Conservation (phyloP, 1,139 yeast species). For the Pichia sp. region DNA sequence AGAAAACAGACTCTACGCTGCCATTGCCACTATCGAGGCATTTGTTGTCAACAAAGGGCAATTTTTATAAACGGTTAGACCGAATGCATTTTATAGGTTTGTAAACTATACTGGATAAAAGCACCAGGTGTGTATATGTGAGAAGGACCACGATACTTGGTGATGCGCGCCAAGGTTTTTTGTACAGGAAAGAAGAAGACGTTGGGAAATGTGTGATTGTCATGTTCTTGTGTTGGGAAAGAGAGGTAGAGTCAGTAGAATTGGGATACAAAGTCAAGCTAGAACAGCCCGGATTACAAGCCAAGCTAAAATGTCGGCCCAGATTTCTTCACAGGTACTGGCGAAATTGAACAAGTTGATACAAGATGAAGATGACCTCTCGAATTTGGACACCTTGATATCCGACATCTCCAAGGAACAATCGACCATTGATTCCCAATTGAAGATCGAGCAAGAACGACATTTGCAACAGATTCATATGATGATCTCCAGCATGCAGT, state of each 20-base stretch:
- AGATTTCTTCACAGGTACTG: conserved; percentile 13
- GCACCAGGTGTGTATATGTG: not conserved
- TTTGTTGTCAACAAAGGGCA: conserved; percentile 83
- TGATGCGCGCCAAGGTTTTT: no score
- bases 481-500: conserved; percentile 25
- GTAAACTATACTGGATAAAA: not conserved
- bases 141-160: no score
- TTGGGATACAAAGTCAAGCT: no score
- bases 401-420: conserved; percentile 49
- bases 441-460: conserved; percentile 43
- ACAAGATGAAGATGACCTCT: conserved; percentile 48
- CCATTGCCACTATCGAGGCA: conserved; percentile 87
- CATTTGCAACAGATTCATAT: conserved; percentile 20
- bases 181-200: not conserved
- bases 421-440: conserved; percentile 43
- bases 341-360: conserved; percentile 40
- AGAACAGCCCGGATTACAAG: not conserved
- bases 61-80: conserved; percentile 25
- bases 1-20: conserved; percentile 92
- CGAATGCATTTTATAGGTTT: not conserved
- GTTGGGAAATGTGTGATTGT: not conserved
- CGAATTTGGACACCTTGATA: conserved; percentile 39
- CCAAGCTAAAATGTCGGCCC: conserved; percentile 2
- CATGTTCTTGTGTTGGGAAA: not conserved
- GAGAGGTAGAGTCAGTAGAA: not conserved